These are phyloP conservation scores for Neofusicoccum cordaticola DNA, from an alignment of 2,329 filamentous ascomycete genomes.

Conservation along the genomic window DNA sequence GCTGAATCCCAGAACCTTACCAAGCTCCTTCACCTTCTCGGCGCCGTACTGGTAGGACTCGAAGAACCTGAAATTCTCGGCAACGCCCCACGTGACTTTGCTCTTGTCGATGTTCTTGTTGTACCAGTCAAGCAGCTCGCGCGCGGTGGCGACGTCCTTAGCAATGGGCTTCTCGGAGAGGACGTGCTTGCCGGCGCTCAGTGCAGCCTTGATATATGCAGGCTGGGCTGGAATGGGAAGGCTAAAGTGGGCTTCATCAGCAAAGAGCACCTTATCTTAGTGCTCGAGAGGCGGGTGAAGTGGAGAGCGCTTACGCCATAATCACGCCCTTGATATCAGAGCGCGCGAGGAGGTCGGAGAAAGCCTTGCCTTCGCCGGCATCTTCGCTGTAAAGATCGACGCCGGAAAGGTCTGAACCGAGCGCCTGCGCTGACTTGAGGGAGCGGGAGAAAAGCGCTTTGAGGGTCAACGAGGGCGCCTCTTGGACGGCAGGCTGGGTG, in stretches of 20 bases:
- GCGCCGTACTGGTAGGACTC: constrained; percentile 54
- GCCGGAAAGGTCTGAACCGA: constrained; percentile 39
- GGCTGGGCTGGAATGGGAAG: constrained; percentile 64
- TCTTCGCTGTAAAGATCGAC: constrained; percentile 61
- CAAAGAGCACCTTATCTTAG: not conserved
- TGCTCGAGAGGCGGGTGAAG: not conserved
- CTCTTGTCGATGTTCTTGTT: constrained; percentile 30
- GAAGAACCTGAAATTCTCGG: constrained; percentile 71
- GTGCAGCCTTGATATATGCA: constrained; percentile 55
- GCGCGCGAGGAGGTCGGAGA: constrained; percentile 53
- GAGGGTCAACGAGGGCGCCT: constrained; percentile 53
- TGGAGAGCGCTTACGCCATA: constrained; percentile 43
- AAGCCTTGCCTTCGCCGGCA: constrained; percentile 45
- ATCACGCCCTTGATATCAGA: constrained; percentile 56
- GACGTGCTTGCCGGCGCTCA: constrained; percentile 67
- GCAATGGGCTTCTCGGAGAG: constrained; percentile 68
- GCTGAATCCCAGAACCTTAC: constrained; percentile 55
- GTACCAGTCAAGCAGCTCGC: constrained; percentile 42
- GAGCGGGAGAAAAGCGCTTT: constrained; percentile 67
- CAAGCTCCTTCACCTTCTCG: constrained; percentile 50
- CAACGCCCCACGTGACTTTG: constrained; percentile 41
- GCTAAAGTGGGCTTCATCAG: constrained; percentile 29
- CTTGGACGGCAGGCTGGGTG: constrained; percentile 56
- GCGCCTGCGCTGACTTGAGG: constrained; percentile 53
- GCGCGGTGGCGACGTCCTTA: constrained; percentile 54